Percentiles rank a stretch among this genome's conserved stretches.
These are phyloP conservation scores for Theobroma cacao DNA, from an alignment of 345 rosid genomes.

Conservation along the genomic window DNA sequence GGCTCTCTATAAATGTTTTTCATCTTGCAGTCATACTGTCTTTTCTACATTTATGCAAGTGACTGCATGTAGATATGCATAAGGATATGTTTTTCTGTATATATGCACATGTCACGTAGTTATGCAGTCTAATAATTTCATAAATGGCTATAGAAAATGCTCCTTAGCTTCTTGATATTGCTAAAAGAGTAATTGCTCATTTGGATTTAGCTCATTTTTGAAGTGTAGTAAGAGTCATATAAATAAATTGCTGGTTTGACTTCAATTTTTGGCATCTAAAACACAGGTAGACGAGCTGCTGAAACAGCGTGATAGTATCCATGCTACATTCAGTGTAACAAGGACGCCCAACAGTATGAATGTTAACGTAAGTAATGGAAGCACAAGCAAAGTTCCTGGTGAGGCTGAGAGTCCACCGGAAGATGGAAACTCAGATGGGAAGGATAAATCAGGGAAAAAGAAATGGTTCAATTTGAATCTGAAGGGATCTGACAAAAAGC, in stretches of 20 bases:
- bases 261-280: constrained; percentile 4
- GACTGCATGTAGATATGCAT: not conserved
- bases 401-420: constrained; percentile 68
- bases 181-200: not conserved
- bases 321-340: constrained; percentile 63
- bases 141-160: not conserved
- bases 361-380: constrained; percentile 48
- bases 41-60: constrained; percentile 9
- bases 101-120: not conserved
- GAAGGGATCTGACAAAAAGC: constrained; percentile 80
- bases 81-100: not conserved
- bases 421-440: constrained; percentile 72
- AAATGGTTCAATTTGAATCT: constrained; percentile 96
- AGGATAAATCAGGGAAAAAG: constrained; percentile 79
- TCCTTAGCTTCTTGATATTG: constrained; percentile 5
- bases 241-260: not conserved
- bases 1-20: not conserved
- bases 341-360: constrained; percentile 25
- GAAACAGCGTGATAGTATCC: constrained; percentile 79
- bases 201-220: not conserved
- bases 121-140: not conserved
- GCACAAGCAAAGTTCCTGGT: constrained; percentile 59
- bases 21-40: not conserved
- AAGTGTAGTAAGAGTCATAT: not conserved
- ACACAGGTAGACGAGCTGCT: constrained; percentile 86